Percentiles rank a stretch among this genome's conserved stretches.
Conservation (phyloP, 768 basidiomycete species). For the Lactifluus subvellereus region DNA sequence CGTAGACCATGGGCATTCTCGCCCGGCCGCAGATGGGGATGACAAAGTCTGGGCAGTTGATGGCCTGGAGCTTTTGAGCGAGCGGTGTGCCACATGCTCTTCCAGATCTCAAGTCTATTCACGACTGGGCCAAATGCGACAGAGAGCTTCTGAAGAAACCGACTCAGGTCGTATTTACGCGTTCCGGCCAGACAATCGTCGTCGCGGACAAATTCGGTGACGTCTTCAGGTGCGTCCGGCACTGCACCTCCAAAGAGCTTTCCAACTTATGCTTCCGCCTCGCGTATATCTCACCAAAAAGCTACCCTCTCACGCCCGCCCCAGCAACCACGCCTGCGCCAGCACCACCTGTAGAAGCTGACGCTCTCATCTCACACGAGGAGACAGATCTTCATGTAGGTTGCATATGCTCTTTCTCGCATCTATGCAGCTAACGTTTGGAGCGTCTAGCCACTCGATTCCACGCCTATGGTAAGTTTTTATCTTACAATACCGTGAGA, state of each 20-base stretch:
- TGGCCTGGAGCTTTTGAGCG: conserved; percentile 48
- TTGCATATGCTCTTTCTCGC: too few relatives aligned
- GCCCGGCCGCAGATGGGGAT: conserved; percentile 63
- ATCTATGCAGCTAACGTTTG: too few relatives aligned
- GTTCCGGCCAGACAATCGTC: conserved; percentile 58
- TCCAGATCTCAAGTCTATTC: neutral
- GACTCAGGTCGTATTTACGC: conserved; percentile 60
- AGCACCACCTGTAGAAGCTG: conserved; percentile 1
- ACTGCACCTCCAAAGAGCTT: neutral
- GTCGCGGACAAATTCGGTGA: conserved; percentile 96
- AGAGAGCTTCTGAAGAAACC: conserved; percentile 85
- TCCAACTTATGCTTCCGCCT: neutral
- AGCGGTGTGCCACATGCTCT: conserved; percentile 43
- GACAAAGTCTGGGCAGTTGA: conserved; percentile 73
- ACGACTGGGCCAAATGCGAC: neutral
- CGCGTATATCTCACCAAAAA: conserved; percentile 55
- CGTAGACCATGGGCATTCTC: conserved; percentile 38
- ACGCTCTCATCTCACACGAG: conserved; percentile 47
- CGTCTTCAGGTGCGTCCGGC: conserved; percentile 60
- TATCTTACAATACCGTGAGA: too few relatives aligned
- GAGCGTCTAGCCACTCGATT: too few relatives aligned
- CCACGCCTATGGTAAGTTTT: too few relatives aligned
- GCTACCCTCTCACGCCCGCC: conserved; percentile 29
- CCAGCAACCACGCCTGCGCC: conserved; percentile 10
- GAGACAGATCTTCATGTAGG: too few relatives aligned